These are phyloP conservation scores for Dacryopinax spathularia DNA, from an alignment of 768 basidiomycete genomes.

Conservation along the genomic window DNA sequence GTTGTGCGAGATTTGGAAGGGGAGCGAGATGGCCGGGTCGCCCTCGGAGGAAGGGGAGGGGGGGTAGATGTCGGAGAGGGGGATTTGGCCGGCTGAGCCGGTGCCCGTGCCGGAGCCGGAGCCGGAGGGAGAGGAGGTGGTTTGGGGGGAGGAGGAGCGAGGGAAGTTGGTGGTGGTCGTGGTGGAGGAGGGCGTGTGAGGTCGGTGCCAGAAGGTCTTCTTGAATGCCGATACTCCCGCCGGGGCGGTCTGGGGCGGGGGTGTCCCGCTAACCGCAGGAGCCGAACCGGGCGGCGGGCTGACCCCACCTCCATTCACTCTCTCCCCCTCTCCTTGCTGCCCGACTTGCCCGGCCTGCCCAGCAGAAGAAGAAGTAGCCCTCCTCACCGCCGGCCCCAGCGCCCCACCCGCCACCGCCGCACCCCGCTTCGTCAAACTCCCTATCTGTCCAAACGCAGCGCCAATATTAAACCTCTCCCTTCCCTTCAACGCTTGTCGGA, in stretches of 20 bases:
- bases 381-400: neutral
- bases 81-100: too few relatives aligned
- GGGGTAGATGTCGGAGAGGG: neutral
- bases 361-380: neutral
- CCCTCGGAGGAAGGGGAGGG: neutral
- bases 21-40: neutral
- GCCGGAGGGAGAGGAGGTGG: neutral
- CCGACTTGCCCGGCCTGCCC: neutral
- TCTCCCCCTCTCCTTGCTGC: neutral
- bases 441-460: neutral
- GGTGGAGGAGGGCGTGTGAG: neutral
- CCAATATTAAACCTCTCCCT: neutral
- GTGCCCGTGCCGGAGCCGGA: neutral
- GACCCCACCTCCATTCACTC: neutral
- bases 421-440: neutral
- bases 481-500: neutral
- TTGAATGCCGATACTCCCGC: neutral
- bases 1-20: constrained; percentile 34
- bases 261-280: neutral
- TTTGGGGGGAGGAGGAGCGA: too few relatives aligned
- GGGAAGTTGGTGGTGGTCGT: neutral
- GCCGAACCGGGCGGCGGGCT: neutral
- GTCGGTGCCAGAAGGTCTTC: neutral
- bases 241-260: neutral
- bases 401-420: too few relatives aligned